Conservation (phyloP, 352 stramenopile species). For the Globisporangium heterothallicum region DNA sequence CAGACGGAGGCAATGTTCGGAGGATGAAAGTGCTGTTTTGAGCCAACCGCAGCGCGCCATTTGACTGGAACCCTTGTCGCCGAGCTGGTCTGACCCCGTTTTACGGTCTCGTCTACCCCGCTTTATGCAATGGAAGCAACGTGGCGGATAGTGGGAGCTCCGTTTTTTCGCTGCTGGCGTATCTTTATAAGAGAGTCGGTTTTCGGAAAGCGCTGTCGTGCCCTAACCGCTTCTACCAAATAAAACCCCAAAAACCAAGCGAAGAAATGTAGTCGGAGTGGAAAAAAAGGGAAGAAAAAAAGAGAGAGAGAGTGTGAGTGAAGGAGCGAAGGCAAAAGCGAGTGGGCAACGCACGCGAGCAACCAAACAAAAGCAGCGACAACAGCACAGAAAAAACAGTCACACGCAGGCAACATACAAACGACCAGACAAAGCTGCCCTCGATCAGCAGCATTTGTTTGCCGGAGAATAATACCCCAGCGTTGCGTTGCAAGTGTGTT, state of each 20-base stretch:
- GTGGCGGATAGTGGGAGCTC: neutral
- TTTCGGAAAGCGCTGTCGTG: neutral
- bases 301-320: neutral
- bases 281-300: conserved; percentile 1
- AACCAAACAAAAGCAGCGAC: neutral
- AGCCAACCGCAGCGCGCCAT: neutral
- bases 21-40: neutral
- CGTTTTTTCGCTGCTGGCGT: neutral
- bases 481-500: neutral
- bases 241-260: neutral
- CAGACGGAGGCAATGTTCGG: neutral
- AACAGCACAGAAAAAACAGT: neutral
- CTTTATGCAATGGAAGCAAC: neutral
- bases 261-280: neutral
- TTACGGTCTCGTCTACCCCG: neutral
- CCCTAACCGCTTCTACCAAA: neutral
- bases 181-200: conserved; percentile 3
- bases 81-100: neutral
- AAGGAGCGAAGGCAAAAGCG: conserved; percentile 1
- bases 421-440: neutral
- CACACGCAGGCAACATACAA: neutral
- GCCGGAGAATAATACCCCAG: too few relatives aligned
- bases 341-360: neutral
- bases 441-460: too few relatives aligned
- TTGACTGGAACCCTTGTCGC: neutral